phyloP scores from a whole-genome alignment of 1,139 yeast species.

The Suhomyces panamericanus region DNA sequence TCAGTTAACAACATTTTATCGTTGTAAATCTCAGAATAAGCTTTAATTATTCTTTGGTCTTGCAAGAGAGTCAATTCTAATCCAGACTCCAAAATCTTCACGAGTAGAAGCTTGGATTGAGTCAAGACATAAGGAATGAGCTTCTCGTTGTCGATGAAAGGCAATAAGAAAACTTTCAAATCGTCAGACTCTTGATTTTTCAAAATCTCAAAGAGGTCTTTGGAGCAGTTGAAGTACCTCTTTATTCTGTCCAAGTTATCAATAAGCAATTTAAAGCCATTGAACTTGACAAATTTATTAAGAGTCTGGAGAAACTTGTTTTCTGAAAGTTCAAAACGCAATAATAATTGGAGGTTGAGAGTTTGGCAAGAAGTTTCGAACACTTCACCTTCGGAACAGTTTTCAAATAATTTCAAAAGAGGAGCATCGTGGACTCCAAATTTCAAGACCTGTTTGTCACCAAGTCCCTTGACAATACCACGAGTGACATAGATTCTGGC shows the following conservation, averaged over 20 bases:
- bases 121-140: conserved; percentile 12
- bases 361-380: conserved; percentile 53
- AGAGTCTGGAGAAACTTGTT: conserved; percentile 32
- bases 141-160: conserved; percentile 14
- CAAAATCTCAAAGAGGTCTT: neutral
- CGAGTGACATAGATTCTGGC: conserved; percentile 61
- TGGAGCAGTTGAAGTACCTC: conserved; percentile 18
- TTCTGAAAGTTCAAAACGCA: conserved; percentile 29
- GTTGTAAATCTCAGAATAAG: neutral
- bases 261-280: conserved; percentile 35
- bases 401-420: conserved; percentile 50
- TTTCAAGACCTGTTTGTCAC: conserved; percentile 21
- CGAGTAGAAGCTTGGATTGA: conserved; percentile 4
- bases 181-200: conserved; percentile 4
- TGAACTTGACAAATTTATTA: conserved; percentile 43
- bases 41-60: neutral
- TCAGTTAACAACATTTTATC: conserved; percentile 3
- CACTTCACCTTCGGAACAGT: conserved; percentile 60
- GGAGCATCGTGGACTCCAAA: conserved; percentile 34
- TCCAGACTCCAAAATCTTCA: conserved; percentile 13
- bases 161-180: conserved; percentile 7
- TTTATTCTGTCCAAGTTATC: conserved; percentile 32
- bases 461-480: conserved; percentile 59
- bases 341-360: conserved; percentile 46
- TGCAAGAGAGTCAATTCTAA: conserved; percentile 5